phyloP scores from a whole-genome alignment of 371 early-diverging fungal genomes.

The Entomophthora muscae region DNA sequence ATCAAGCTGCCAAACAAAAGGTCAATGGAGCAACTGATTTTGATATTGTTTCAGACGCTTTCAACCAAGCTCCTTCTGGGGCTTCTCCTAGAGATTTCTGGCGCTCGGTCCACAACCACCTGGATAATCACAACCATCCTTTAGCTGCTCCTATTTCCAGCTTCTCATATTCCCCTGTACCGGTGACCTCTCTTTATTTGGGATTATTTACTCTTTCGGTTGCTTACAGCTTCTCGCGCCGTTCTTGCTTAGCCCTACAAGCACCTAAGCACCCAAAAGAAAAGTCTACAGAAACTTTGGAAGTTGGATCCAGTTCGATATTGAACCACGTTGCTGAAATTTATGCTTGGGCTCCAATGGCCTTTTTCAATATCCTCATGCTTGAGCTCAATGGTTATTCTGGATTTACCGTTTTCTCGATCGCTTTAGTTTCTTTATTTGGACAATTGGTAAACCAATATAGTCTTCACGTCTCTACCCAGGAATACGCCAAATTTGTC shows the following conservation, averaged over 20 bases:
- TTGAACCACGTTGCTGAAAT: not conserved
- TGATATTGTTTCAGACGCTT: not conserved
- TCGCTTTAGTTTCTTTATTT: not conserved
- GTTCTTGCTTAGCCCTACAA: no score
- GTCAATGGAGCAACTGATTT: not conserved
- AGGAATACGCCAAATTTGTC: not conserved
- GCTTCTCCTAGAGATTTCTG: not conserved
- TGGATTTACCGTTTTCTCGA: not conserved
- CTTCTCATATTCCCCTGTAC: not conserved
- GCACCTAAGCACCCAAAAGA: not conserved
- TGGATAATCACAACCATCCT: not conserved
- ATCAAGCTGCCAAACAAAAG: not conserved
- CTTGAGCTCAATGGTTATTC: conserved; percentile 5
- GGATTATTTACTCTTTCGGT: not conserved
- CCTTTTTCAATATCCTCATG: not conserved
- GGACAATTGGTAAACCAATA: not conserved
- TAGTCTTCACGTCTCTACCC: not conserved
- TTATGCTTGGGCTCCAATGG: not conserved
- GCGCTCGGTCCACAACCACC: not conserved
- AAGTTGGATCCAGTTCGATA: not conserved
- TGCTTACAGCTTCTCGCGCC: not conserved
- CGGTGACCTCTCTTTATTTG: not conserved
- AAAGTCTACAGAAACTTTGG: not conserved
- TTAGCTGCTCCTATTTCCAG: conserved; percentile 1
- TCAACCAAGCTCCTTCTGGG: not conserved